Evolutionary conservation across 495 filamentous ascomycete species (phyloP).

Genomic region (Bathelium albidoporum): DNA sequence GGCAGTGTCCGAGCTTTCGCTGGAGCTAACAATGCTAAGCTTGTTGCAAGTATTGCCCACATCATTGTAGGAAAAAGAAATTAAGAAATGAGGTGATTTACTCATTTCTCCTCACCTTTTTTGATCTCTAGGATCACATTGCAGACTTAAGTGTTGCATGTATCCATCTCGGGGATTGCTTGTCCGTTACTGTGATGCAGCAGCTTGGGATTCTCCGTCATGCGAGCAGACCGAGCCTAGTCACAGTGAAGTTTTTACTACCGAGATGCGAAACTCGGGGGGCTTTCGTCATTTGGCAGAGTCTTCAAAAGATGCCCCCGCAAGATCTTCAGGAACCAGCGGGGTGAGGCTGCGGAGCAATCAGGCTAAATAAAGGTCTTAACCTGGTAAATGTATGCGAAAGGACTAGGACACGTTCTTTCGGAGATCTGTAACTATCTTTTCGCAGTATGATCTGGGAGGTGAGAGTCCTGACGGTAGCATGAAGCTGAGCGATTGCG

Average conservation of each 20-base stretch:
- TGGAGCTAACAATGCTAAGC: neutral
- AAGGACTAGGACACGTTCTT: neutral
- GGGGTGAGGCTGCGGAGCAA: neutral
- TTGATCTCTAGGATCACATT: neutral
- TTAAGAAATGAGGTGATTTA: too few relatives aligned
- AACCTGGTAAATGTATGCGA: neutral
- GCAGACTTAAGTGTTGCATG: neutral
- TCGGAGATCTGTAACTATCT: neutral
- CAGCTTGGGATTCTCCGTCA: neutral
- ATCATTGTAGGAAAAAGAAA: neutral
- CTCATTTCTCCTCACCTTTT: too few relatives aligned
- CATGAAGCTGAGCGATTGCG: too few relatives aligned
- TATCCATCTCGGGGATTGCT: neutral
- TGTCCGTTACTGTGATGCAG: neutral
- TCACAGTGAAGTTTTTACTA: neutral
- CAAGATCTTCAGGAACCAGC: slow-evolving; percentile 3
- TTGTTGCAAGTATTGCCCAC: neutral
- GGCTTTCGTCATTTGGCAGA: neutral
- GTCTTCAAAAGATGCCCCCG: neutral
- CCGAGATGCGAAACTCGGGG: neutral
- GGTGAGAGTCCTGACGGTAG: too few relatives aligned
- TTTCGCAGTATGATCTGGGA: too few relatives aligned
- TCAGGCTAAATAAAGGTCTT: neutral
- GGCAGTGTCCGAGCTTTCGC: neutral
- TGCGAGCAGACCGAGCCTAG: neutral